Base-by-base conservation (phyloP, 177 flowering plant genomes). In the Vitis hybrid region DNA sequence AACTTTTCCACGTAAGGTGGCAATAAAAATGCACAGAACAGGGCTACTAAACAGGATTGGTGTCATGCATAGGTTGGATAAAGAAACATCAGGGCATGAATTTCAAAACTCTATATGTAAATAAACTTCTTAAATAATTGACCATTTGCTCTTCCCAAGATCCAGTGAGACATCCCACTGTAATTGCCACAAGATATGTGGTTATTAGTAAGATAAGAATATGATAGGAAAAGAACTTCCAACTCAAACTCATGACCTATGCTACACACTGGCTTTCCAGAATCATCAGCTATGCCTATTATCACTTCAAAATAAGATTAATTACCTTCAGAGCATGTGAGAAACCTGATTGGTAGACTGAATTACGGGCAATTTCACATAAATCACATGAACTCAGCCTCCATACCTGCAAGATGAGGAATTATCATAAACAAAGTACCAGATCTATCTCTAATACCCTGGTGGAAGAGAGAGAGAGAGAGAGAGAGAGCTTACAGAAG, bases 291-390 rank as follows among this genome's bases (percentile, higher is more conserved):
- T 21, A 62, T 40, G 52, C 21, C 2, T 14, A 40, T 15, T 2
- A 23, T 18, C 52, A 56, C 10, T 2, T 9, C 26, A 5, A 34
- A 52, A 9, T 66, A 60, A 45, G 55, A 45, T n/a, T 57, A 64
- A 52, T 34, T 83, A 96, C 98, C 95, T 96, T 96, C 54, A 88
- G 69, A 40, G 89, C 94, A 87, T 96, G 98, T 64, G 99, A 90
- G 74, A 96, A 96, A 60, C 99, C 99, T 56, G 98, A 96, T 67
- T 93, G 97, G 70, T 84, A 85, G 49, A 96, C 99, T 49, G 98
- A 95, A 79, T 95, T 95, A 23, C 98, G 90, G 9, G 99, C 98
- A 75, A 93, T 91, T 81, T 95, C 98, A 86, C 99, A 95, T 8
- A 95, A 78, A 78, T 95, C 99, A 69, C 99, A 93, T 15, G 99